phyloP scores from a whole-genome alignment of 768 basidiomycete genomes.

The Tephrocybe sp. region DNA sequence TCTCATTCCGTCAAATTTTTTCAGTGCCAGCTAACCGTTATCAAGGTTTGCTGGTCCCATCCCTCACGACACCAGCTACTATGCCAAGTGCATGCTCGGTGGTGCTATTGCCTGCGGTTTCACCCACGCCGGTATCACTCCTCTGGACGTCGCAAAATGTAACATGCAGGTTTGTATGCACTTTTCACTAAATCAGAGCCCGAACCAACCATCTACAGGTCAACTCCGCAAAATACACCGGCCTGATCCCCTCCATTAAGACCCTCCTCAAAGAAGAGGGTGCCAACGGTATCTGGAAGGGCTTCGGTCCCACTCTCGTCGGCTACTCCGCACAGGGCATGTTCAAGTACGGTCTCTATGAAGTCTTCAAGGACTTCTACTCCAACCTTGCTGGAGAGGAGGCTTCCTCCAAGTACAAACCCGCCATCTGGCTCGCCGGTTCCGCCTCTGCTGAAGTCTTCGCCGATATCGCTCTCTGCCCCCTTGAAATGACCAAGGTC shows the following conservation, averaged over 20 bases:
- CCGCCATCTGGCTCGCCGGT: constrained; percentile 89
- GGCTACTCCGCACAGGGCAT: constrained; percentile 96
- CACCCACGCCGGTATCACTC: constrained; percentile 87
- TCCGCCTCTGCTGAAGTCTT: constrained; percentile 95
- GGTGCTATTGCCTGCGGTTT: constrained; percentile 85
- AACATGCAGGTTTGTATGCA: constrained; percentile 76
- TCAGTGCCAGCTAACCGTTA: constrained; percentile 3
- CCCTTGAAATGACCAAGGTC: constrained; percentile 92
- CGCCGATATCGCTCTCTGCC: constrained; percentile 95
- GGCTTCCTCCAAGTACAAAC: constrained; percentile 76
- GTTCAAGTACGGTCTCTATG: constrained; percentile 99
- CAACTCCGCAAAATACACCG: constrained; percentile 72
- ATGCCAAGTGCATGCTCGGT: constrained; percentile 85
- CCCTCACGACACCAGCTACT: constrained; percentile 74
- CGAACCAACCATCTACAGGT: constrained; percentile 45
- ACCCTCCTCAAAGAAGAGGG: constrained; percentile 81
- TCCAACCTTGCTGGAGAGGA: constrained; percentile 90
- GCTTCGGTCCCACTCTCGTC: constrained; percentile 88
- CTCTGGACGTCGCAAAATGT: constrained; percentile 87
- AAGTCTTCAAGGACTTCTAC: constrained; percentile 93
- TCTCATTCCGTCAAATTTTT: not conserved
- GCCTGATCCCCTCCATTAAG: constrained; percentile 59
- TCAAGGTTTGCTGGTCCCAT: constrained; percentile 67
- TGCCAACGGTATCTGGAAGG: constrained; percentile 87
- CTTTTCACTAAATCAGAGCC: not conserved